phyloP scores from a whole-genome alignment of 148 eudicot species.

The Pharnaceum exiguum region DNA sequence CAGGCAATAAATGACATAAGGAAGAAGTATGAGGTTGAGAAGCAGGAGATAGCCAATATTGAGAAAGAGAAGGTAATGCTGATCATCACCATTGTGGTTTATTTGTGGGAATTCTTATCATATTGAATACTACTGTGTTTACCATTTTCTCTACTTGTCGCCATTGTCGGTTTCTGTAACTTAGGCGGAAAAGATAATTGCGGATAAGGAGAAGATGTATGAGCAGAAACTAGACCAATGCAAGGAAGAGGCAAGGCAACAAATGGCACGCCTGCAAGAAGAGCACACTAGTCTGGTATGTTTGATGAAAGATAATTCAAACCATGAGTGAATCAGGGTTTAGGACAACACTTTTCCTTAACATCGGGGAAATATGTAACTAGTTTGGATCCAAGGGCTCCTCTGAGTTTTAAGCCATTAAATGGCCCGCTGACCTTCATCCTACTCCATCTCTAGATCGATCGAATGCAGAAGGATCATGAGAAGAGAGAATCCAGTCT shows the following conservation, averaged over 20 bases:
- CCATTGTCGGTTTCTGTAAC: slow-evolving; percentile 20
- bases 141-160: too few relatives aligned
- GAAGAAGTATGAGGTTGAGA: slow-evolving; percentile 81
- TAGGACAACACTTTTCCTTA: neutral
- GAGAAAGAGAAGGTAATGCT: slow-evolving; percentile 89
- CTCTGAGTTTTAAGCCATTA: neutral
- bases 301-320: slow-evolving; percentile 3
- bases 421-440: neutral
- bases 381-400: too few relatives aligned
- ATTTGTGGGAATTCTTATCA: too few relatives aligned
- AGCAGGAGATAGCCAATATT: slow-evolving; percentile 61
- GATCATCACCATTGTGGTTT: too few relatives aligned
- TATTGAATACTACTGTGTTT: too few relatives aligned
- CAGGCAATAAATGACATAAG: slow-evolving; percentile 94
- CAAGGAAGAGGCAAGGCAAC: slow-evolving; percentile 63
- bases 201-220: slow-evolving; percentile 55
- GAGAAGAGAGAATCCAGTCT: slow-evolving; percentile 49
- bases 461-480: slow-evolving; percentile 54
- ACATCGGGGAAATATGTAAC: too few relatives aligned
- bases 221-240: slow-evolving; percentile 58
- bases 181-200: slow-evolving; percentile 71
- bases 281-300: slow-evolving; percentile 77
- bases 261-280: slow-evolving; percentile 52
- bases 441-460: slow-evolving; percentile 41
- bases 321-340: neutral